Evolutionary conservation across 257 asterid genomes (phyloP).

Genomic region (Solanum lycopersicoides): DNA sequence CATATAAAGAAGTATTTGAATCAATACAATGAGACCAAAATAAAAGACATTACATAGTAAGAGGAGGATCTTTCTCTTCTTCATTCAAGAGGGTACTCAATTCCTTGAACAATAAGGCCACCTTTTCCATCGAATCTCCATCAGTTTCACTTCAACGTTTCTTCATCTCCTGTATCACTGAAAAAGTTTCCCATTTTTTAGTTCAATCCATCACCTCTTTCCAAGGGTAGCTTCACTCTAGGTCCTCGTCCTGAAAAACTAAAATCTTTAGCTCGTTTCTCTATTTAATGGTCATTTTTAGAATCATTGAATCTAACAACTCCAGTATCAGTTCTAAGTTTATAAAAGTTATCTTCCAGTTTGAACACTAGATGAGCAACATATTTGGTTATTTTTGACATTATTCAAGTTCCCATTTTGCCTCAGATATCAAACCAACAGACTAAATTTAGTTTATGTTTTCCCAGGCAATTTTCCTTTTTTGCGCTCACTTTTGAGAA

Average conservation of each 20-base stretch:
- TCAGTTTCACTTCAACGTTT: slow-evolving; percentile 17
- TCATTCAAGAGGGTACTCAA: too few species aligned
- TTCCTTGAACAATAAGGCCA: too few species aligned
- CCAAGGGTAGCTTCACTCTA: neutral
- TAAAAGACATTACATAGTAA: too few species aligned
- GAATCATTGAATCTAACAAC: slow-evolving; percentile 14
- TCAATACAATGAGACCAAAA: too few species aligned
- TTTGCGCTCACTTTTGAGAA: slow-evolving; percentile 18
- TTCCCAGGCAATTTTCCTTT: too few species aligned
- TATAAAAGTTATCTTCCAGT: slow-evolving; percentile 17
- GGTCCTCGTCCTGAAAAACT: neutral
- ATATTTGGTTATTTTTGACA: slow-evolving; percentile 21
- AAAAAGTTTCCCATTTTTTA: slow-evolving; percentile 35
- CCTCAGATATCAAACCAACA: slow-evolving; percentile 4
- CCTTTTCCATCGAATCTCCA: too few species aligned
- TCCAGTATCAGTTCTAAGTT: slow-evolving; percentile 13
- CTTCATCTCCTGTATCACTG: neutral
- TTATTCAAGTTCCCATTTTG: neutral
- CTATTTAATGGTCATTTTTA: neutral
- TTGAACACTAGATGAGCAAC: slow-evolving; percentile 21
- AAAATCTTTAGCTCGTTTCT: neutral
- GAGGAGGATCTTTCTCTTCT: too few species aligned
- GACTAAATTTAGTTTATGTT: neutral
- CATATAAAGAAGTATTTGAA: too few species aligned
- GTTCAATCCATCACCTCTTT: slow-evolving; percentile 21